phyloP scores from a whole-genome alignment of 768 basidiomycete species.

The Dentipellis fragilis region DNA sequence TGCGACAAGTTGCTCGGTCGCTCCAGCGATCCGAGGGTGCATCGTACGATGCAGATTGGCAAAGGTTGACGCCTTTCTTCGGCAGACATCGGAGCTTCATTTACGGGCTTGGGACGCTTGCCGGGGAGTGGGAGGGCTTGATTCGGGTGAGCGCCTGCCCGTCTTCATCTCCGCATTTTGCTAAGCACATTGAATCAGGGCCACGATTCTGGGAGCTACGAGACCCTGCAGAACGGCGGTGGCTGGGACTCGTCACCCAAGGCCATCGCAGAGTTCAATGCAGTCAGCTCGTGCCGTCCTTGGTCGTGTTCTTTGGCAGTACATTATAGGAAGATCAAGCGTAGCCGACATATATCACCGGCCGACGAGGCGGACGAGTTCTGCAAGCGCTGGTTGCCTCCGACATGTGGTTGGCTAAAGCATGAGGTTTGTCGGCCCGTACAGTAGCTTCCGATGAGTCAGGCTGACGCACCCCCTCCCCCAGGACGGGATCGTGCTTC shows the following conservation, averaged over 20 bases:
- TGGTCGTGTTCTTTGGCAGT: too few species aligned
- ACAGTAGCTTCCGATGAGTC: neutral
- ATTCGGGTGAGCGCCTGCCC: neutral
- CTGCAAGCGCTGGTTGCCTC: neutral
- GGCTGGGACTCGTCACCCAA: constrained; percentile 1
- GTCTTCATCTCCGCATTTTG: neutral
- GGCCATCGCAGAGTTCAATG: neutral
- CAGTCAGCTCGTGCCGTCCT: too few species aligned
- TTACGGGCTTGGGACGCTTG: constrained; percentile 3
- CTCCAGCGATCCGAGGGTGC: too few species aligned
- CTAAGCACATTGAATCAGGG: neutral
- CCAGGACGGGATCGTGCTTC: constrained; percentile 8
- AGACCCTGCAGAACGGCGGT: neutral
- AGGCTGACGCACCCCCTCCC: neutral
- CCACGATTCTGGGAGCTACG: neutral
- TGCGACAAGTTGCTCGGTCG: too few species aligned
- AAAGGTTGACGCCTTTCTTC: too few species aligned
- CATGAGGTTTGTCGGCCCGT: constrained; percentile 3
- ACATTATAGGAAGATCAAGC: too few species aligned
- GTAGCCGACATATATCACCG: neutral
- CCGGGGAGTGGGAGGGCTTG: constrained; percentile 2
- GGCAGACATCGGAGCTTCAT: neutral
- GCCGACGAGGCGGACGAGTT: constrained; percentile 1
- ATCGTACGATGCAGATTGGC: too few species aligned
- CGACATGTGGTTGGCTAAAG: neutral